Conservation (phyloP, 129 eudicot genomes). For the Lactuca saligna region DNA sequence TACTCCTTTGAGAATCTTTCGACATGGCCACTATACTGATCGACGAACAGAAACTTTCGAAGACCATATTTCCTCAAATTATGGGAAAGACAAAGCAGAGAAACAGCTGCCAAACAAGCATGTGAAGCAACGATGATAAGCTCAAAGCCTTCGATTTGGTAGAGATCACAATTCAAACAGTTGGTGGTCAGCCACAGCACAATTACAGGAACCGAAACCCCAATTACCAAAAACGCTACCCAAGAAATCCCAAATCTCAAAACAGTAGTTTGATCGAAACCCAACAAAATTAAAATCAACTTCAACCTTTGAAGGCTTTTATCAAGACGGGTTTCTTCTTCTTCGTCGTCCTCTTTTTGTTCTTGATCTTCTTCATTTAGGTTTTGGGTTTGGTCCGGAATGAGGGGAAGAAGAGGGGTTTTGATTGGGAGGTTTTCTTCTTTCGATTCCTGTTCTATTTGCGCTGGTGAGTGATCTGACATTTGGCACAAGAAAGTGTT, state of each 20-base stretch:
- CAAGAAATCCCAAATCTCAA: constrained; percentile 47
- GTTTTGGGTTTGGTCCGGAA: constrained; percentile 21
- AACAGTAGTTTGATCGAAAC: constrained; percentile 51
- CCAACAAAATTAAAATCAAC: constrained; percentile 39
- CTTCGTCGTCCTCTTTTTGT: constrained; percentile 21
- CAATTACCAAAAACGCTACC: constrained; percentile 46
- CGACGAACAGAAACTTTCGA: constrained; percentile 70
- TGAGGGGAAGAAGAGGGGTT: constrained; percentile 21
- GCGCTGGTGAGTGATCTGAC: constrained; percentile 27
- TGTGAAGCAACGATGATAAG: constrained; percentile 57
- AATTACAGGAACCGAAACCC: constrained; percentile 53
- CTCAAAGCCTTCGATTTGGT: constrained; percentile 56
- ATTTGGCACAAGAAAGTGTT: constrained; percentile 19
- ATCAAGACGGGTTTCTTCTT: constrained; percentile 45
- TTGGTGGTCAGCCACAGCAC: constrained; percentile 35
- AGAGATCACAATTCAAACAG: constrained; percentile 52
- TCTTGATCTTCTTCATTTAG: constrained; percentile 21
- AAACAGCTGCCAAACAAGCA: constrained; percentile 66
- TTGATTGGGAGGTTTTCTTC: constrained; percentile 24
- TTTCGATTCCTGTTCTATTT: constrained; percentile 18
- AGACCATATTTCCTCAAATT: constrained; percentile 71
- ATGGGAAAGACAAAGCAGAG: constrained; percentile 66
- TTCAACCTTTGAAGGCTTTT: constrained; percentile 50
- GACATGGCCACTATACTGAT: constrained; percentile 62
- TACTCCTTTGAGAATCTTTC: constrained; percentile 55